Base-by-base conservation (phyloP, 106 monocot species). In the Xerophyta viscosa region DNA sequence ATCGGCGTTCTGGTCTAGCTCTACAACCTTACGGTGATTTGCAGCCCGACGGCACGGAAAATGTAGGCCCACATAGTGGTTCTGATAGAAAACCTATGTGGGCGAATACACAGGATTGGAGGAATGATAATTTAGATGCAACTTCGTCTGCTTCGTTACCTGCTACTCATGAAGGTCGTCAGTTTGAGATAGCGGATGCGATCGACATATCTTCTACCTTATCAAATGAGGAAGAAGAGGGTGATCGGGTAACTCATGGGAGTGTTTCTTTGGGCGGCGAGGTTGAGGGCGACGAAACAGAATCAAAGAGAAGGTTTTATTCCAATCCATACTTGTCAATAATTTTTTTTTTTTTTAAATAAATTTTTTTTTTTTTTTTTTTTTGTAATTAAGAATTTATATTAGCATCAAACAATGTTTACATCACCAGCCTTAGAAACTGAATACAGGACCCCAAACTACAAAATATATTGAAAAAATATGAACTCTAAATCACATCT, bases 281-380 rank as follows among this genome's bases (percentile, higher is more conserved):
- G 42, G 76, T 61, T 12, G 77, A 89, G 17, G 77, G 63, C 25
- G 89, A 84, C 48, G 89, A 90, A 54, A 62, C 67, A 5, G 89
- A 90, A 46, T 80, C 73, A 4, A 90, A 84, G 53, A 67, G 84
- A 77, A 84, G 83, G 89, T 89, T n/a, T 57, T 44, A 11, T 45
- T 57, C 15, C n/a, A n/a, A n/a, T n/a, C n/a, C n/a, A n/a, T n/a
- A 39, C 1, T 7, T 39, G 39, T 39, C 39, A 3, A 39, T 39
- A 15, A 3, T 39, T 39, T 39, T 15, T 15, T 39, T 7, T 39
- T 39, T 39, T 39, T 39, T 33, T 6, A 6, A 11, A 33, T 33
- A 33, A 11, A 6, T 39, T 10, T 8, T 43, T 29, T 23, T 6
- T 10, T 0, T 24, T 57, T 12, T 10, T 41, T 12, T 15, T 51